Conservation (phyloP, 768 basidiomycete species). For the Leccinum imitatum region DNA sequence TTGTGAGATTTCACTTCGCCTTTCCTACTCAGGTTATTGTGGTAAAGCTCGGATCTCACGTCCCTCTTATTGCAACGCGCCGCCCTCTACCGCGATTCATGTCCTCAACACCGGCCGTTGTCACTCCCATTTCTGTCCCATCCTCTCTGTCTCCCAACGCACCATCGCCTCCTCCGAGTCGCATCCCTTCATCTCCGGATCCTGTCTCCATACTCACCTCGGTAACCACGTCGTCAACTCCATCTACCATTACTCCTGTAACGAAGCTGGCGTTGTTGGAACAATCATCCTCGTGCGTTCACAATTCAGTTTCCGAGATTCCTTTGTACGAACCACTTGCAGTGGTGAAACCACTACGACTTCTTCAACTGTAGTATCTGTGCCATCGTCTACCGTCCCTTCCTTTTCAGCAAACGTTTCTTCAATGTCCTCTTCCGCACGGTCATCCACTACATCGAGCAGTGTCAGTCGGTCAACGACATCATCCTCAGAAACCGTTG, state of each 20-base stretch:
- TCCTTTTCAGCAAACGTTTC: slow-evolving; percentile 10
- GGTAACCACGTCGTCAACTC: slow-evolving; percentile 20
- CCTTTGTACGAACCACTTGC: slow-evolving; percentile 18
- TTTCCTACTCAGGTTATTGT: slow-evolving; percentile 3
- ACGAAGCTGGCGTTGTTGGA: slow-evolving; percentile 11
- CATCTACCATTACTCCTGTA: slow-evolving; percentile 12
- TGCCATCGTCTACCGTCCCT: slow-evolving; percentile 5
- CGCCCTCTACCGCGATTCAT: slow-evolving; percentile 12
- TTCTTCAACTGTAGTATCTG: slow-evolving; percentile 11
- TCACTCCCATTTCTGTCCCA: slow-evolving; percentile 10
- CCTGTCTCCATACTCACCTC: slow-evolving; percentile 25
- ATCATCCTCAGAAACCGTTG: slow-evolving; percentile 9
- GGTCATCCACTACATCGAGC: slow-evolving; percentile 19
- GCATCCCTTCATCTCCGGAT: slow-evolving; percentile 11
- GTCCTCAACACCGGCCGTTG: slow-evolving; percentile 21
- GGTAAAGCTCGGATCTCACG: slow-evolving; percentile 7
- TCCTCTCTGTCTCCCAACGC: slow-evolving; percentile 12
- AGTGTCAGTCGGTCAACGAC: slow-evolving; percentile 19
- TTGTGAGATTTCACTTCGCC: slow-evolving; percentile 7
- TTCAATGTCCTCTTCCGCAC: slow-evolving; percentile 12
- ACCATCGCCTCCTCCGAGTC: slow-evolving; percentile 7
- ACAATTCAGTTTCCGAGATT: slow-evolving; percentile 2
- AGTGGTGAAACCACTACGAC: slow-evolving; percentile 16
- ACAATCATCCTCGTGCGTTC: slow-evolving; percentile 27
- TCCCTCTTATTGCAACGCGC: slow-evolving; percentile 6